Conservation (phyloP, 1,284 basidiomycete species). For the Pascua sp. region DNA sequence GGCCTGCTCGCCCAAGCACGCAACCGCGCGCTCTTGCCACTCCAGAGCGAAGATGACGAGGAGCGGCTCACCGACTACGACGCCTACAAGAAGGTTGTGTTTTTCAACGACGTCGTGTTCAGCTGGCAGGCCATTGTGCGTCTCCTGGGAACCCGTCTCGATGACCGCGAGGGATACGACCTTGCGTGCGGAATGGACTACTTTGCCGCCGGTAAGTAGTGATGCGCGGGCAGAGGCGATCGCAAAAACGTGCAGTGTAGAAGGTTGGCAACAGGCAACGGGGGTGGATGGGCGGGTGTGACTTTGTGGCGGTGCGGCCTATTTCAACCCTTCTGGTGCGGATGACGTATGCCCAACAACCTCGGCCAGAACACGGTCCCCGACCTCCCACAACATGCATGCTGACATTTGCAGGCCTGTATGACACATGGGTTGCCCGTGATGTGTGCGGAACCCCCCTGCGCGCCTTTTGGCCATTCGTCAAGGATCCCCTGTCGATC, state of each 20-base stretch:
- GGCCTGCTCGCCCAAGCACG: constrained; percentile 53
- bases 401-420: constrained; percentile 25
- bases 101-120: constrained; percentile 57
- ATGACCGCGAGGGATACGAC: constrained; percentile 50
- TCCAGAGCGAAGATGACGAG: constrained; percentile 19
- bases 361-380: no score
- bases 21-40: constrained; percentile 54
- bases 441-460: constrained; percentile 51
- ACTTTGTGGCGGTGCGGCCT: no score
- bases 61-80: constrained; percentile 42
- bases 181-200: constrained; percentile 60
- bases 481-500: constrained; percentile 49
- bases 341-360: no score
- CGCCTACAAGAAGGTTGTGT: constrained; percentile 54
- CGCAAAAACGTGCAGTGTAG: no score
- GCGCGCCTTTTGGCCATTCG: constrained; percentile 57
- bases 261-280: no score
- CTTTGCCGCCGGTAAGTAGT: constrained; percentile 45
- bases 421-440: constrained; percentile 56
- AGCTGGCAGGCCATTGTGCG: constrained; percentile 54
- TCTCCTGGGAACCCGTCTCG: constrained; percentile 52
- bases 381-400: no score
- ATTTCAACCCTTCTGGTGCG: no score
- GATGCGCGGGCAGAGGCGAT: no score
- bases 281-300: no score